phyloP scores from a whole-genome alignment of 2,329 filamentous ascomycete species.

The Calonectria pteridis region DNA sequence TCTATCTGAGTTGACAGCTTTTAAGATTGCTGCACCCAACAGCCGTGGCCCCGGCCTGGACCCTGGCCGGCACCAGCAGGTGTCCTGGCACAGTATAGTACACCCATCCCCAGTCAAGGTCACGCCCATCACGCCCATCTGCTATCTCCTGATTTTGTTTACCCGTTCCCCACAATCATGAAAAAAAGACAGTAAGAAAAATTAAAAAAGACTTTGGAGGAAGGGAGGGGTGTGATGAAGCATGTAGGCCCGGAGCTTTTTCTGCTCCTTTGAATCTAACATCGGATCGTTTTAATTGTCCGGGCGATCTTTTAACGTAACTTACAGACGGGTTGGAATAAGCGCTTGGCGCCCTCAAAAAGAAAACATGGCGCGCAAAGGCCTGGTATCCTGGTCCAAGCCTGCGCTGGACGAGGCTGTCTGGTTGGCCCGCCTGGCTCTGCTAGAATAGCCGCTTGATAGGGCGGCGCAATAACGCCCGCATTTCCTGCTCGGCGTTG shows the following conservation, averaged over 20 bases:
- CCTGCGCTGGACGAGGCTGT: not conserved
- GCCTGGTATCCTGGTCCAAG: not conserved
- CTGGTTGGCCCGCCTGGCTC: not conserved
- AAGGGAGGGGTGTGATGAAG: not conserved
- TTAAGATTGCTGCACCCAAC: slow-evolving; percentile 7
- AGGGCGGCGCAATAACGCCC: not conserved
- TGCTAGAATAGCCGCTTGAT: not conserved
- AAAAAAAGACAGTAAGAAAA: not conserved
- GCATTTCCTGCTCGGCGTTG: not conserved
- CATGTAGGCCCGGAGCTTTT: slow-evolving; percentile 2
- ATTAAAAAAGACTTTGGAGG: not conserved
- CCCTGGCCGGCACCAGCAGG: not conserved
- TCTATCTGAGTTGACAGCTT: slow-evolving; percentile 2
- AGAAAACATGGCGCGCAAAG: not conserved
- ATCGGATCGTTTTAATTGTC: slow-evolving; percentile 11
- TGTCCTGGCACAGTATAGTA: not conserved
- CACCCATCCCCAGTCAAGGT: not conserved
- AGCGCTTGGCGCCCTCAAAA: slow-evolving; percentile 5
- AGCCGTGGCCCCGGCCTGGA: not conserved
- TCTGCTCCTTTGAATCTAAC: slow-evolving; percentile 5
- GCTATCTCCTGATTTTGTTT: slow-evolving; percentile 7
- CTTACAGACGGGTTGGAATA: slow-evolving; percentile 2
- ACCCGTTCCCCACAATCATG: not conserved
- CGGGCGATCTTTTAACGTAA: slow-evolving; percentile 1
- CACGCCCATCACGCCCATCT: not conserved